phyloP scores from a whole-genome alignment of 2,329 filamentous ascomycete species.

The Capronia epimyces region DNA sequence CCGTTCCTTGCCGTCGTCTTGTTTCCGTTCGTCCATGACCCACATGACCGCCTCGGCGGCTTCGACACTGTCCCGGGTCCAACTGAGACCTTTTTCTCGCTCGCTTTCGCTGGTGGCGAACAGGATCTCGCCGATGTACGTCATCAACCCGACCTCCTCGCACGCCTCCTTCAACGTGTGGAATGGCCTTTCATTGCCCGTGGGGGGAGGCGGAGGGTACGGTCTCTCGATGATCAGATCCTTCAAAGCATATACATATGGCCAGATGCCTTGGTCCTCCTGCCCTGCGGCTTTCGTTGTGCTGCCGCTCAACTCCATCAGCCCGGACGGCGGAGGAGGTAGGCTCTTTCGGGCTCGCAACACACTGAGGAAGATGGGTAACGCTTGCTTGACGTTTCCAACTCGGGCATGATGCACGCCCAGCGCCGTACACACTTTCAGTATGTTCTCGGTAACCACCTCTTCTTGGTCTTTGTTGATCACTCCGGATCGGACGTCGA shows the following conservation, averaged over 20 bases:
- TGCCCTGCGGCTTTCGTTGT: constrained; percentile 26
- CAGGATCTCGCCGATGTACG: constrained; percentile 91
- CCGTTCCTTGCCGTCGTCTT: constrained; percentile 48
- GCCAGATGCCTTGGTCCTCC: constrained; percentile 12
- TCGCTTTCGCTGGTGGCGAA: constrained; percentile 58
- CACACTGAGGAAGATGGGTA: constrained; percentile 80
- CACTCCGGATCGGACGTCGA: constrained; percentile 60
- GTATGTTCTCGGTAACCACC: constrained; percentile 64
- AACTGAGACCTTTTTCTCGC: constrained; percentile 68
- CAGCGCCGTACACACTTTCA: constrained; percentile 68
- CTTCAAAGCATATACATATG: constrained; percentile 31
- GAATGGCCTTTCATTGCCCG: constrained; percentile 62
- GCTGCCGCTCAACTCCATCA: constrained; percentile 12
- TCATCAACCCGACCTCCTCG: constrained; percentile 77
- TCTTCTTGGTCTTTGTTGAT: constrained; percentile 54
- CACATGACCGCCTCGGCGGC: constrained; percentile 65
- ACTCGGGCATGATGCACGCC: constrained; percentile 70
- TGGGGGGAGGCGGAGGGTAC: constrained; percentile 65
- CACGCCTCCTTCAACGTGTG: constrained; percentile 64
- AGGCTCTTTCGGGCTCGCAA: constrained; percentile 67
- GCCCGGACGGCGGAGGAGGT: constrained; percentile 39
- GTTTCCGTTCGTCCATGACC: constrained; percentile 35
- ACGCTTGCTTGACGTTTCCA: constrained; percentile 61
- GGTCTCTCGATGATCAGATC: constrained; percentile 48
- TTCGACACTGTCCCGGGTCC: constrained; percentile 85